Evolutionary conservation across 2,329 filamentous ascomycete species (phyloP).

Genomic region (Penicillium sp.): DNA sequence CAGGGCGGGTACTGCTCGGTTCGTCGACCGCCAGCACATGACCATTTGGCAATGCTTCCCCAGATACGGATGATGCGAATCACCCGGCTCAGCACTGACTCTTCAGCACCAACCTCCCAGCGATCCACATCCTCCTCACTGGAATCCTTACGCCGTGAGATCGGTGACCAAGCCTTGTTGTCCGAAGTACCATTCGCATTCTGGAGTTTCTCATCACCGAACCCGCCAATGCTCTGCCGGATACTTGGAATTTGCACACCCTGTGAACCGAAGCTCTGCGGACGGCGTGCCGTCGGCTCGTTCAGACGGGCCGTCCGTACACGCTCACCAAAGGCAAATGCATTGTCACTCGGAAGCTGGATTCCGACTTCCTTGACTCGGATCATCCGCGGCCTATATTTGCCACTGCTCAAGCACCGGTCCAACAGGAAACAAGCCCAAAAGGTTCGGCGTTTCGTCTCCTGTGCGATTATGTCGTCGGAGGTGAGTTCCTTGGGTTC

Average conservation of each 20-base stretch:
- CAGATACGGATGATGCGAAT: constrained; percentile 60
- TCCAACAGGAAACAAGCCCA: constrained; percentile 64
- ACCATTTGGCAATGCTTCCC: constrained; percentile 60
- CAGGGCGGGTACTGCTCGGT: constrained; percentile 57
- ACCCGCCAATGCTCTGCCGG: constrained; percentile 44
- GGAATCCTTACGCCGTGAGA: constrained; percentile 44
- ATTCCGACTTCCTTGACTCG: constrained; percentile 55
- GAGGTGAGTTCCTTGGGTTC: constrained; percentile 44
- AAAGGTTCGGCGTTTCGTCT: constrained; percentile 59
- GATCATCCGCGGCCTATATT: constrained; percentile 58
- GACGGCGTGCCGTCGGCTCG: constrained; percentile 46
- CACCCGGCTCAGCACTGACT: constrained; percentile 58
- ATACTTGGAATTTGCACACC: constrained; percentile 48
- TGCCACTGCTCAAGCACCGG: constrained; percentile 58
- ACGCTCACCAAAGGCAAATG: constrained; percentile 59
- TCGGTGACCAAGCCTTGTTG: constrained; percentile 45
- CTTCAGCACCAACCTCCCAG: constrained; percentile 58
- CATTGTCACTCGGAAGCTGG: constrained; percentile 60
- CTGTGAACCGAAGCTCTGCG: constrained; percentile 47
- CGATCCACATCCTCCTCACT: constrained; percentile 51
- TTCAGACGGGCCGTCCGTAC: constrained; percentile 56
- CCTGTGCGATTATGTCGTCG: constrained; percentile 57
- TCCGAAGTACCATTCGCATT: constrained; percentile 37
- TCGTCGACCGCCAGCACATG: constrained; percentile 57
- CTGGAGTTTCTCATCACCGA: constrained; percentile 44